These are phyloP conservation scores for Oryza glaberrima DNA, from an alignment of 176 grass and related monocot genomes.

Conservation along the genomic window DNA sequence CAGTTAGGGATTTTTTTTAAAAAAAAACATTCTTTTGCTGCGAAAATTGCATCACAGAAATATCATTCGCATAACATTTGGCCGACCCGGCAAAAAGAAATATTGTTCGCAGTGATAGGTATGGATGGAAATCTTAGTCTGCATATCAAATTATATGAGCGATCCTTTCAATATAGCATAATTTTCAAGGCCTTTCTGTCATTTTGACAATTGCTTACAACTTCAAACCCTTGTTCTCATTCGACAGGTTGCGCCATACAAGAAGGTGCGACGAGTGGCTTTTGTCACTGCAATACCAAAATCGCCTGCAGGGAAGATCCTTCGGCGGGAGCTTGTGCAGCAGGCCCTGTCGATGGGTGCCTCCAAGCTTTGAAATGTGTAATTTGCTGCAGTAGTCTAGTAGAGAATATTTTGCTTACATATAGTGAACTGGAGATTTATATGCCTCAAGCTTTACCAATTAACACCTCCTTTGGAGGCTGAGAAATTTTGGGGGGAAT, in stretches of 20 bases:
- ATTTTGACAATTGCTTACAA: not conserved
- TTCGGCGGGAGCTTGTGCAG: slow-evolving; percentile 60
- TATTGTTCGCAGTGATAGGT: not conserved
- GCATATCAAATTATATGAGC: not conserved
- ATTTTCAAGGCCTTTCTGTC: not conserved
- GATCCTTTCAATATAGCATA: slow-evolving; percentile 10
- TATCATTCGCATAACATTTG: not conserved
- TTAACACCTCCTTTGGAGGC: not conserved
- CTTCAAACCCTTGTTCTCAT: slow-evolving; percentile 10
- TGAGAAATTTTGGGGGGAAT: not conserved
- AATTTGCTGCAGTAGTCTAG: slow-evolving; percentile 5
- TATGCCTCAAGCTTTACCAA: not conserved
- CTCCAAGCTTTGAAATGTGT: slow-evolving; percentile 60
- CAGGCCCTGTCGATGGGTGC: slow-evolving; percentile 51
- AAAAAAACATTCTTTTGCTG: not conserved
- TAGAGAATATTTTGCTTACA: not conserved
- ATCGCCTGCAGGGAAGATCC: slow-evolving; percentile 70
- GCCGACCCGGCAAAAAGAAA: not conserved
- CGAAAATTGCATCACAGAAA: slow-evolving; percentile 15
- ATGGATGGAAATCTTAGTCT: slow-evolving; percentile 4
- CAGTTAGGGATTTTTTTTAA: not conserved
- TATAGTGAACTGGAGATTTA: not conserved
- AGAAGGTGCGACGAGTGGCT: slow-evolving; percentile 74
- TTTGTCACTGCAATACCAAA: slow-evolving; percentile 63
- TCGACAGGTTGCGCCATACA: slow-evolving; percentile 77